These are phyloP conservation scores for Terfezia boudieri DNA, from an alignment of 495 filamentous ascomycete genomes.

Conservation along the genomic window DNA sequence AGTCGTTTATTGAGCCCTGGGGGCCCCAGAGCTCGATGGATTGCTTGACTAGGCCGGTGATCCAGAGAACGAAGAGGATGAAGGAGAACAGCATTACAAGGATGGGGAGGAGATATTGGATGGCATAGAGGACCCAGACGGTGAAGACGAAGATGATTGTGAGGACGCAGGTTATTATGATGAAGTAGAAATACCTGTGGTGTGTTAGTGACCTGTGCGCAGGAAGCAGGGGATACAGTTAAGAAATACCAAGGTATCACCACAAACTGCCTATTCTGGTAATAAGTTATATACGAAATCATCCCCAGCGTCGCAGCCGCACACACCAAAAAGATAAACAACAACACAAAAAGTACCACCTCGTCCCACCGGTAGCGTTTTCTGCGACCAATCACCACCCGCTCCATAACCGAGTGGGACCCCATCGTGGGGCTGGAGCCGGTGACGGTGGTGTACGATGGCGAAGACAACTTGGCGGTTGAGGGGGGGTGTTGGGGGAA, in stretches of 20 bases:
- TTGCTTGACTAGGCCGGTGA: constrained; percentile 78
- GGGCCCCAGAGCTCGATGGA: constrained; percentile 75
- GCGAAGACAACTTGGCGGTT: constrained; percentile 7
- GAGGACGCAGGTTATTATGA: constrained; percentile 48
- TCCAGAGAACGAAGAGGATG: constrained; percentile 80
- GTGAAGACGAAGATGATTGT: constrained; percentile 50
- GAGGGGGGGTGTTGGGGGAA: neutral
- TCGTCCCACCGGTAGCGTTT: constrained; percentile 86
- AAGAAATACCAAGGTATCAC: constrained; percentile 56
- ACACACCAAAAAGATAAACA: constrained; percentile 63
- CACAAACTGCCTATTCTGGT: constrained; percentile 48
- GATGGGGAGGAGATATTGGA: constrained; percentile 62
- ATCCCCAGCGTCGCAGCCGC: constrained; percentile 63
- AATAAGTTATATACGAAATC: constrained; percentile 60
- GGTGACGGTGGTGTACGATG: constrained; percentile 7
- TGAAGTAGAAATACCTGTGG: constrained; percentile 80
- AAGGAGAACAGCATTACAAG: constrained; percentile 82
- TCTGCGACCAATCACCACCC: constrained; percentile 19
- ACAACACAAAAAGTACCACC: constrained; percentile 76
- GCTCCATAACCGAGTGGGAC: neutral
- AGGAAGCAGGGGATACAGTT: neutral
- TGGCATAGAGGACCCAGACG: constrained; percentile 48
- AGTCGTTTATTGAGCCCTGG: constrained; percentile 46
- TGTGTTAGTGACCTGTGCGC: neutral
- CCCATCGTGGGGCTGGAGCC: constrained; percentile 6